Conservation (phyloP, 495 filamentous ascomycete genomes). For the Penicillium daleae region DNA sequence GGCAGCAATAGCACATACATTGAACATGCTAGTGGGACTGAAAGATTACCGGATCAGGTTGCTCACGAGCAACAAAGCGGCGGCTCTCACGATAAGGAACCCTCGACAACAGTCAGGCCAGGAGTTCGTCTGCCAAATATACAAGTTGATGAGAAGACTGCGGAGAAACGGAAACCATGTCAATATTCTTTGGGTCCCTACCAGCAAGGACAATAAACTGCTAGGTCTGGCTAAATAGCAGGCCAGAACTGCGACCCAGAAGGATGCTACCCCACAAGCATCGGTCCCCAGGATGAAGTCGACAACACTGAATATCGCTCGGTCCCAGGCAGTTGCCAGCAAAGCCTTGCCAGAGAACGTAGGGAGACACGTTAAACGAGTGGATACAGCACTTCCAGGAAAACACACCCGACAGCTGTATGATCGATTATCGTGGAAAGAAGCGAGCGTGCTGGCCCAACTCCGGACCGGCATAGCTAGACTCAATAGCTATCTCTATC, state of each 20-base stretch:
- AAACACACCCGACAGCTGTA: conserved; percentile 20
- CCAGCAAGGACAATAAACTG: conserved; percentile 26
- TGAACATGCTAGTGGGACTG: conserved; percentile 14
- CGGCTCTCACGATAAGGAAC: conserved; percentile 14
- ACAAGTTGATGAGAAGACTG: conserved; percentile 29
- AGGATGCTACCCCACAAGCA: conserved; percentile 17
- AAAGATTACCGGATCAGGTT: conserved; percentile 16
- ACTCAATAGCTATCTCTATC: conserved; percentile 38
- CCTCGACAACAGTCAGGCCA: conserved; percentile 28
- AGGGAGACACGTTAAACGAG: conserved; percentile 30
- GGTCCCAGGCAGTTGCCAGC: conserved; percentile 16
- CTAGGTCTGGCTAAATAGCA: conserved; percentile 31
- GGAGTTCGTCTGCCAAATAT: conserved; percentile 23
- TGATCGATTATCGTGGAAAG: conserved; percentile 33
- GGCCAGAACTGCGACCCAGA: conserved; percentile 23
- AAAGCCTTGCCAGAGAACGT: conserved; percentile 18
- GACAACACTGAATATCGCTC: conserved; percentile 8
- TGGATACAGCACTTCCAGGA: conserved; percentile 36
- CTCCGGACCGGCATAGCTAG: conserved; percentile 38
- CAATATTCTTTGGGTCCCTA: conserved; percentile 19
- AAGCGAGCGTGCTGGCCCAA: conserved; percentile 39
- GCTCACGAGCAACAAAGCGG: conserved; percentile 23
- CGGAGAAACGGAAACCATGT: conserved; percentile 25
- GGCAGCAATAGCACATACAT: conserved; percentile 13
- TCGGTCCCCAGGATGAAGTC: conserved; percentile 19